A percentile compares a stretch with the other conserved stretches of the same genome.
phyloP scores from a whole-genome alignment of 345 rosid genomes.

The Excoecaria agallocha region DNA sequence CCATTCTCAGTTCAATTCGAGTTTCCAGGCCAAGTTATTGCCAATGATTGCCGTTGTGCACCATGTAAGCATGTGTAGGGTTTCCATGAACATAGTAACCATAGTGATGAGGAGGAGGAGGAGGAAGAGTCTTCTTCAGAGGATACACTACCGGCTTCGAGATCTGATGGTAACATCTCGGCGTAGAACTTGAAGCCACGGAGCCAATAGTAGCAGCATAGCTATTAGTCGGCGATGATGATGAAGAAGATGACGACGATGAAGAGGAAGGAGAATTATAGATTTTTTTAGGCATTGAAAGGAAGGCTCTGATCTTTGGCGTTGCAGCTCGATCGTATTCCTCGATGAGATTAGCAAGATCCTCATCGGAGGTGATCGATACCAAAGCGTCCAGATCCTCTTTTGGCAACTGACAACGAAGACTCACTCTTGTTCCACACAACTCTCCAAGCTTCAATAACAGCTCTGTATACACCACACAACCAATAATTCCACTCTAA shows the following conservation, averaged over 20 bases:
- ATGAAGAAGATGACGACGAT: slow-evolving; percentile 25
- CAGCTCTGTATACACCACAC: slow-evolving; percentile 52
- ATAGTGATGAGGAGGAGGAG: slow-evolving; percentile 21
- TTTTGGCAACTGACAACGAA: slow-evolving; percentile 86
- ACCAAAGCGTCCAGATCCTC: slow-evolving; percentile 90
- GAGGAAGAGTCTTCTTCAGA: slow-evolving; percentile 15
- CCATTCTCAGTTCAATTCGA: background rate
- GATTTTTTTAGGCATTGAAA: slow-evolving; percentile 49
- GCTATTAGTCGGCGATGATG: slow-evolving; percentile 33
- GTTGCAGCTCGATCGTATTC: slow-evolving; percentile 65
- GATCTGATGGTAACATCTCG: slow-evolving; percentile 31
- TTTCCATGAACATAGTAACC: slow-evolving; percentile 50
- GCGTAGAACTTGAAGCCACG: slow-evolving; percentile 28
- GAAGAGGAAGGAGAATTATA: slow-evolving; percentile 8
- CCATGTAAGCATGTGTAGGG: slow-evolving; percentile 46
- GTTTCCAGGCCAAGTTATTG: slow-evolving; percentile 38
- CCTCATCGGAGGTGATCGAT: slow-evolving; percentile 78
- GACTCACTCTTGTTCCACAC: slow-evolving; percentile 47
- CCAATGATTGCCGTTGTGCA: slow-evolving; percentile 62
- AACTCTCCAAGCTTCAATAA: slow-evolving; percentile 63
- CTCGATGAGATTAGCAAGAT: slow-evolving; percentile 77
- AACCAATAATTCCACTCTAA: slow-evolving; percentile 29
- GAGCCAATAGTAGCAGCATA: slow-evolving; percentile 9
- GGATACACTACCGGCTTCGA: slow-evolving; percentile 29
- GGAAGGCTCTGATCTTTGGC: slow-evolving; percentile 79